A percentile compares a stretch with the other conserved stretches of the same genome.
Conservation (phyloP, 805 yeast species). For the Metschnikowia baotianmanensis region DNA sequence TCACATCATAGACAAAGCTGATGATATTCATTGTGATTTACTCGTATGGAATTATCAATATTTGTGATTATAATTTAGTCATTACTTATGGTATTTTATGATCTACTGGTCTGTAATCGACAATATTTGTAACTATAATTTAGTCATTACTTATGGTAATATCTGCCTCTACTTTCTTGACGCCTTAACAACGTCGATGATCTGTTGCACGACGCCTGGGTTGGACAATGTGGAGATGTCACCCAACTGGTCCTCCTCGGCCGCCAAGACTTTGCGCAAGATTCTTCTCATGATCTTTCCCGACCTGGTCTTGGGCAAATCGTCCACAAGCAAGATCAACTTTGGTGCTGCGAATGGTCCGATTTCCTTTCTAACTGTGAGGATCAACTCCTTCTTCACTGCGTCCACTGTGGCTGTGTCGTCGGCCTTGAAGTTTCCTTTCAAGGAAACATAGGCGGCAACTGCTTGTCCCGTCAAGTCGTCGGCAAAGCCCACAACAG, state of each 20-base stretch:
- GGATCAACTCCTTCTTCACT: conserved; percentile 68
- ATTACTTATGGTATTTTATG: too few species aligned
- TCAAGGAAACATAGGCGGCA: conserved; percentile 88
- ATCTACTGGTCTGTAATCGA: too few species aligned
- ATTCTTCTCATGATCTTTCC: conserved; percentile 99
- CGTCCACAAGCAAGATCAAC: conserved; percentile 75
- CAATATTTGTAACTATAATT: too few species aligned
- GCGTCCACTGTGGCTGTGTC: conserved; percentile 47
- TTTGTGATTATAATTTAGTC: too few species aligned
- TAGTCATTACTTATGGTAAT: too few species aligned
- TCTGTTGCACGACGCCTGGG: conserved; percentile 76
- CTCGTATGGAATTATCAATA: too few species aligned
- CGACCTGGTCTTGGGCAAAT: conserved; percentile 96
- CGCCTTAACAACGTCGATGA: conserved; percentile 64
- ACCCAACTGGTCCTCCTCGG: conserved; percentile 91
- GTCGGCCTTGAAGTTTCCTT: conserved; percentile 37
- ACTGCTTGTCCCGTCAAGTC: conserved; percentile 98
- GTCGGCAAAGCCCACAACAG: conserved; percentile 94
- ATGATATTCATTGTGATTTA: too few species aligned
- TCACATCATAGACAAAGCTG: background rate
- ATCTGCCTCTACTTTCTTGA: conserved; percentile 22
- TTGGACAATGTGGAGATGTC: conserved; percentile 87
- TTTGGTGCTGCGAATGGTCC: conserved; percentile 98
- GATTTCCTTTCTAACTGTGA: conserved; percentile 88
- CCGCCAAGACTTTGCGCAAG: conserved; percentile 86